Evolutionary conservation across 805 yeast genomes (phyloP).

Genomic region (Starmerella apis): DNA sequence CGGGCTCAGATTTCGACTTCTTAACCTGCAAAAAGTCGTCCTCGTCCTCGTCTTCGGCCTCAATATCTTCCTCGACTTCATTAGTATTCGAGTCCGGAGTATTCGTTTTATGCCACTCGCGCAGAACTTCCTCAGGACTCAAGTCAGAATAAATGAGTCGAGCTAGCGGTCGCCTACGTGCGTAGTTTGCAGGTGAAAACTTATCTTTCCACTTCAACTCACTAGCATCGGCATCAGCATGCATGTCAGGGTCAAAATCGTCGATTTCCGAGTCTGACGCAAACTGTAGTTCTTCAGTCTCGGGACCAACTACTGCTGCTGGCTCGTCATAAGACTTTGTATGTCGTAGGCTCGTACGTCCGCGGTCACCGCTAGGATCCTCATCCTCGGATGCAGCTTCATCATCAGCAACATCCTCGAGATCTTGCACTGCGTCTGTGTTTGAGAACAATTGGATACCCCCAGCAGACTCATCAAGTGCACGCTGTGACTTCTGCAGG

Average conservation of each 20-base stretch:
- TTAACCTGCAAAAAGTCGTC: constrained; percentile 30
- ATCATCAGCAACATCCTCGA: constrained; percentile 33
- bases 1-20: constrained; percentile 14
- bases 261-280: constrained; percentile 24
- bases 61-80: constrained; percentile 26
- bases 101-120: constrained; percentile 25
- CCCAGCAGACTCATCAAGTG: constrained; percentile 49
- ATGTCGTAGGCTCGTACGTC: constrained; percentile 26
- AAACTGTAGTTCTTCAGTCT: constrained; percentile 4
- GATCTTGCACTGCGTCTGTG: constrained; percentile 41
- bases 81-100: constrained; percentile 19
- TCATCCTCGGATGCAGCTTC: constrained; percentile 32
- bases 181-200: constrained; percentile 45
- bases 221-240: constrained; percentile 28
- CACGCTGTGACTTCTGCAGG: constrained; percentile 57
- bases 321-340: constrained; percentile 13
- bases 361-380: constrained; percentile 41
- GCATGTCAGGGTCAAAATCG: constrained; percentile 17
- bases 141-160: constrained; percentile 72
- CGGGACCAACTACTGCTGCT: background rate
- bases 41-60: constrained; percentile 28
- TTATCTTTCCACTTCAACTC: constrained; percentile 26
- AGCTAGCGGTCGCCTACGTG: constrained; percentile 64
- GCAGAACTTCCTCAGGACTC: constrained; percentile 42
- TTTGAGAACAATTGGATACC: constrained; percentile 68